Evolutionary conservation across 176 grass and related monocot species (phyloP), one percentile per base, ranked within the genome.

Genomic region (Aechmea fasciata): DNA sequence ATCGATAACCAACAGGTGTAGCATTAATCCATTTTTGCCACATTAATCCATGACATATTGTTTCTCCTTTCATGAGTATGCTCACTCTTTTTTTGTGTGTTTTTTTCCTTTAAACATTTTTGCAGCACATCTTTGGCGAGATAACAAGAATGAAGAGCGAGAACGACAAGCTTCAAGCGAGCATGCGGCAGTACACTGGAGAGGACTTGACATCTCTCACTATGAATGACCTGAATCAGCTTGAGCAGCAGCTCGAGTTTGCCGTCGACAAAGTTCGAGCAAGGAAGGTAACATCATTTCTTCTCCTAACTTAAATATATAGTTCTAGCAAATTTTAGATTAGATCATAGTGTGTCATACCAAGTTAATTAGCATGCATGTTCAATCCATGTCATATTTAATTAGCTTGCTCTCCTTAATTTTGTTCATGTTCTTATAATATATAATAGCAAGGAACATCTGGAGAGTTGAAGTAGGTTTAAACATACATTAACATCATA

Each of bases 91-190:
- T 41, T 41, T 41, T 41, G 2, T 41, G 33, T 41, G 22, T 23
- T 0, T 23, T 33, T 33, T 41, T 41, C 7, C 0, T 41, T 41
- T 41, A 41, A 41, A 6, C 33, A 41, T 8, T 52, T 57, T 2
- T 57, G 51, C 18, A 95, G 90, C 81, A 90, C 73, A 84, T 95
- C 74, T 74, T 90, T 69, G 50, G 77, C 67, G 90, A 95, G 71
- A 87, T 95, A 82, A 75, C 90, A 57, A 71, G 81, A 76, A 87
- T 95, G 90, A 90, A 79, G 75, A 77, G 87, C n/a, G 90, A 95
- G 72, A 82, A 81, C 57, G 75, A 84, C 14, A 90, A 87, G 52
- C 87, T 95, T 52, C 80, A 87, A 48, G 64, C 19, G 0, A 85
- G 83, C 65, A 84, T 95, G 69, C 81, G 75, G 78, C 85, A 82